Base-by-base conservation (phyloP, 2,329 filamentous ascomycete genomes). In the Sphaerostilbella broomeana region DNA sequence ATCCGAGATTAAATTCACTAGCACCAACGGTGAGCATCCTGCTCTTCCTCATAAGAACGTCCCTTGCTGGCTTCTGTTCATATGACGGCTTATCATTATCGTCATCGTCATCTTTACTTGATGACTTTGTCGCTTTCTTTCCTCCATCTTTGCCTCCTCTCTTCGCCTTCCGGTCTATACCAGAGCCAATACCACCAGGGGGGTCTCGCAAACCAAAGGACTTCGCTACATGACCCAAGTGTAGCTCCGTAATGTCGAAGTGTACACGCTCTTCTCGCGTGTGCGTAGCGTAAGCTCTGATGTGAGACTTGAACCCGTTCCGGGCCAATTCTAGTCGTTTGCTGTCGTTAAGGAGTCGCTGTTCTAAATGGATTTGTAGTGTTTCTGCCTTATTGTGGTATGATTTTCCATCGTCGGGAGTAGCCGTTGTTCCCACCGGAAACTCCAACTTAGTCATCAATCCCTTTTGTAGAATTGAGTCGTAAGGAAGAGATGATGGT, bases 201-300 rank as follows among this genome's bases (percentile, higher is more conserved):
- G 86, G 80, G 60, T 98, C 92, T 47, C 94, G 75, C 49, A 98
- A 66, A 2, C 81, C 92, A 58, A 94, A 98, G 18, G 84, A 86
- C 69, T 98, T 98, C 6, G 90, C 90, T 48, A 92, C 69, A 68
- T 98, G 92, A 3, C 92, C 92, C 6, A 97, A 67, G 60, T 98
- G 92, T 32, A 98, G 67, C 54, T 86, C 78, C 44, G 86, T 88
- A 62, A 95, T 94, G 60, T 97, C 86, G 60, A 98, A 98, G 58
- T 84, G 89, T 37, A 70, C 69, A 37, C 92, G 75, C 65, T 98
- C 92, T 29, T 82, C 81, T 20, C 85, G 81, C 19, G 90, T 77
- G 61, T 98, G 92, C 0, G 92, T 98, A 3, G 92, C 88, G 59
- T 98, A 98, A 1, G 92, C 92, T 39, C 92, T 76, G 39, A 98